Base-by-base conservation (phyloP, 768 basidiomycete species). In the Lepiota venenata region DNA sequence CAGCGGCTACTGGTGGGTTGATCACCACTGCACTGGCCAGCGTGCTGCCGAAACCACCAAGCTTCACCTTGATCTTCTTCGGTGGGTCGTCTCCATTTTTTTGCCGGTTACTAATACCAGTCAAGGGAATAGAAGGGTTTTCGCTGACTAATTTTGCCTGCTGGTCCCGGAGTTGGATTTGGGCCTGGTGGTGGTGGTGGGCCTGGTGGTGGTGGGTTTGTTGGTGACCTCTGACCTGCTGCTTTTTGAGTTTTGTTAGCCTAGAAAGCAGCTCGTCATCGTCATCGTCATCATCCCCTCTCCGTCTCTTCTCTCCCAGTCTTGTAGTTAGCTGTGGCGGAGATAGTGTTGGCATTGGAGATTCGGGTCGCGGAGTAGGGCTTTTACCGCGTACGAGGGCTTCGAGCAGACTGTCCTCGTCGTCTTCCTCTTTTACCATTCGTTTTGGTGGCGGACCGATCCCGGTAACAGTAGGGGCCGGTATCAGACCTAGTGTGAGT, bases 1-100 rank as follows among this genome's bases (percentile, higher is more conserved):
- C 27, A 45, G 20, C 44, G 16, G 27, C 39, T 43, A n/a, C 40
- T 14, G 16, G 42, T 39, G 14, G 39, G 45, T 32, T 37, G 2
- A 29, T 18, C 43, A 25, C 10, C 4, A 15, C 40, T 20, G 36
- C 51, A 37, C 35, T 36, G n/a, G 67, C 70, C 49, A 73, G 69
- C 8, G 71, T 70, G 46, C 75, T 61, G 16, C 72, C 74, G n/a
- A 73, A 69, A 14, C 73, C 65, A 16, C 84, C 82, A 56, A 91
- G 76, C 69, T 82, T 87, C 56, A 92, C 73, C 70, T 88, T 90
- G 63, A 92, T 79, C 66, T 88, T 89, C 70, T 85, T 88, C 38
- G 79, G 81, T 57, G 77, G 76, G 53, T 81, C 81, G 59, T 83
- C 82, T 32, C 75, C 72, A 45, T 67, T 66, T 69, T 79, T 78